Evolutionary conservation across 2,329 filamentous ascomycete species (phyloP), one percentile per base, ranked within the genome.

Genomic region (Xylaria hypoxylon): DNA sequence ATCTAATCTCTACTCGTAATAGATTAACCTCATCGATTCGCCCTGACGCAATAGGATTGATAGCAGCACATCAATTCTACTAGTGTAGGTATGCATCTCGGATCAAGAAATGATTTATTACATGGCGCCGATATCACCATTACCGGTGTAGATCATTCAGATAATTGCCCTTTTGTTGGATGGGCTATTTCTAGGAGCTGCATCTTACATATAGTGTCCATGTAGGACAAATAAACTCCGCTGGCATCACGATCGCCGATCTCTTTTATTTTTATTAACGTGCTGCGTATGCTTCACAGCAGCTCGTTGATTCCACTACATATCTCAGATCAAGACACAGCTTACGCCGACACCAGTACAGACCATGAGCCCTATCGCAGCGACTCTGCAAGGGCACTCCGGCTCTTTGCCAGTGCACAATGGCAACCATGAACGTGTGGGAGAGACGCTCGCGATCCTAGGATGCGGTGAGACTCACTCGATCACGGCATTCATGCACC

Each of bases 371-470:
- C 24, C 59, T 44, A 3, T 17, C 22, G 2, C 22, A 53, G 17
- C 40, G 24, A 52, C 48, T 45, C 38, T 48, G 22, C 33, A 45
- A 33, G 33, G 47, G 11, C 22, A 33, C 5, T 10, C 33, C 8
- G 26, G 26, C n/a, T 24, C 22, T 10, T 33, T 33, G 38, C 35
- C 24, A 19, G 24, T 19, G 24, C 4, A n/a, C n/a, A 19, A 45
- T 53, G 59, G 48, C 13, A 35, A 26, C 40, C 35, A 35, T 6
- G 26, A 45, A 24, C 59, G 47, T 35, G 48, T 45, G 7, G 59
- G 48, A 45, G 48, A 61, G 22, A 53, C 59, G 13, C 33, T 61
- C 38, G 59, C 59, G 38, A 61, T 61, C 53, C 59, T 61, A 1
- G 59, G 59, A 52, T 61, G 59, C 38, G 59, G 57, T 58, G 35